Percentiles rank a stretch among this genome's conserved stretches.
These are phyloP conservation scores for Fulvia fulva DNA, from an alignment of 2,329 filamentous ascomycete genomes.

Conservation along the genomic window DNA sequence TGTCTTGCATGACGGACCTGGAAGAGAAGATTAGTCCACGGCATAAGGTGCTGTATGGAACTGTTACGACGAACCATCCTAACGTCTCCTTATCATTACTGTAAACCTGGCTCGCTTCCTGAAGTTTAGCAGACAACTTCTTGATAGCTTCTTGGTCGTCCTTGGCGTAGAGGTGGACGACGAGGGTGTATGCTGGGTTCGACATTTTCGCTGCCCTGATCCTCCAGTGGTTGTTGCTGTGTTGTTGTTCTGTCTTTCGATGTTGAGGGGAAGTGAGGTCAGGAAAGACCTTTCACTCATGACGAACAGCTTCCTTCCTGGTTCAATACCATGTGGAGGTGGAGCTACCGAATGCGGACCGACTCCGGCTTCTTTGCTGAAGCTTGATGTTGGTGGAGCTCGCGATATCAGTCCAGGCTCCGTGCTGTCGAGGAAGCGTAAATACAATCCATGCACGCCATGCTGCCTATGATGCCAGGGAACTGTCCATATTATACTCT, in stretches of 20 bases:
- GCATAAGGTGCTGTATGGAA: not conserved
- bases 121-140: constrained; percentile 67
- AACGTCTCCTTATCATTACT: constrained; percentile 65
- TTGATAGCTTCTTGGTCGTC: constrained; percentile 59
- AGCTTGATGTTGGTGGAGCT: not conserved
- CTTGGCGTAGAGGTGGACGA: constrained; percentile 68
- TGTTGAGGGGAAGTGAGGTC: not conserved
- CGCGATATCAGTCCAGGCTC: not conserved
- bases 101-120: constrained; percentile 71
- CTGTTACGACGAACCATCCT: constrained; percentile 27
- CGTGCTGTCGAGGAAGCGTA: not conserved
- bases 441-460: not conserved
- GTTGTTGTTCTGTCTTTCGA: too few relatives aligned
- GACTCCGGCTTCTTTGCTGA: not conserved
- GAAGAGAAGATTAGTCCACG: not conserved
- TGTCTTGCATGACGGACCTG: constrained; percentile 76
- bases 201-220: constrained; percentile 23
- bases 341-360: not conserved
- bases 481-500: not conserved
- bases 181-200: constrained; percentile 54
- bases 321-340: not conserved
- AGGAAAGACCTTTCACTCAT: not conserved
- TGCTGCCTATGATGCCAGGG: too few relatives aligned
- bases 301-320: not conserved
- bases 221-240: too few relatives aligned